Base-by-base conservation (phyloP, 2,329 filamentous ascomycete genomes). In the Fusarium sp. region DNA sequence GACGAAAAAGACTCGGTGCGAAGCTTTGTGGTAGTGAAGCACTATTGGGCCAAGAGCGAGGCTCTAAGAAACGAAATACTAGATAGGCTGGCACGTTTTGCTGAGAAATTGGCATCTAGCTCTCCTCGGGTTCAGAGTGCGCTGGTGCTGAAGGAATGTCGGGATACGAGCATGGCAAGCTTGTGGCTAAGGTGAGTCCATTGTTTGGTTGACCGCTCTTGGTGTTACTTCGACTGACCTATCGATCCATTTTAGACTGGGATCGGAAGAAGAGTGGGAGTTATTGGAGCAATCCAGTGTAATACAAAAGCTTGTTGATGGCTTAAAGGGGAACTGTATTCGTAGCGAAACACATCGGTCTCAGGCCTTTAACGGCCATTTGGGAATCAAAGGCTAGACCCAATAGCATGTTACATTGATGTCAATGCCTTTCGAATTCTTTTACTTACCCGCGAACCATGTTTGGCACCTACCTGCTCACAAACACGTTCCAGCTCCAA, bases 341-440 rank as follows among this genome's bases (percentile, higher is more conserved):
- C 47, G 28, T 9, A 50, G 22, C n/a, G 47, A 50, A 50, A 50
- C 47, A 10, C 28, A 50, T 50, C 47, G 28, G 22, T 50, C 47
- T 50, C 22, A 3, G 14, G 10, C 20, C 2, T 50, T 50, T 8
- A 14, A 50, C 4, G 47, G 47, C 3, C 47, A 50, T n/a, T 18
- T 50, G 15, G 47, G 28, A 1, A 17, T 32, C 4, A 24, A 50
- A 13, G 14, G 13, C 6, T 50, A 50, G 28, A 48, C 30, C 6
- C 4, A 5, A 5, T n/a, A 48, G 20, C 10, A 17, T 6, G 2
- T 44, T 6, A 24, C 2, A 24, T 17, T 5, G 13, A 28, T 22
- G 1, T 8, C 1, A 5, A 15, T 13, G 9, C 2, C 5, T 45
- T 28, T 5, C 5, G 0, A 8, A 12, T 2, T 47, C 17, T 47